Base-by-base conservation (phyloP, 2,329 filamentous ascomycete species). In the Fusarium sarcochroum region DNA sequence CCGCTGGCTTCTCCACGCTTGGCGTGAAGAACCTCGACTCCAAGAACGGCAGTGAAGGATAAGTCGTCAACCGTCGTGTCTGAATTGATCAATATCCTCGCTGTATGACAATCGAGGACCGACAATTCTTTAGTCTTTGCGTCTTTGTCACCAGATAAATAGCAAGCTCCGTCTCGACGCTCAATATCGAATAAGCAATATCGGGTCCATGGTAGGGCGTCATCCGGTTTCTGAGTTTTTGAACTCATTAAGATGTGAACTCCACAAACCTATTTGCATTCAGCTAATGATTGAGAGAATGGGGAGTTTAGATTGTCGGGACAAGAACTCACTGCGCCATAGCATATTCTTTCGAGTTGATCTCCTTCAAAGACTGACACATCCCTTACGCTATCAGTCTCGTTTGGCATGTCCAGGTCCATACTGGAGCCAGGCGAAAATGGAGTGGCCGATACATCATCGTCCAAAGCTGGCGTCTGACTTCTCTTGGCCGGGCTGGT, bases 171-270 rank as follows among this genome's bases (percentile, higher is more conserved):
- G 8, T 27, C 17, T 0, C 14, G 10, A 3, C 46, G 4, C 2
- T 48, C 35, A 0, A 54, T 15, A 0, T 23, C 7, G 3, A 61
- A 21, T 6, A 17, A 0, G 3, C 32, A 54, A 21, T 42, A 23
- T 4, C 47, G 44, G 9, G 17, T 38, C 59, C 59, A 62, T 1
- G 56, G 56, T 1, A 30, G 2, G 1, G 18, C n/a, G 0, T 13
- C 7, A 2, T 9, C 11, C 0, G 42, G 23, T 0, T 4, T 7
- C 3, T 18, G 13, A 0, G 7, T 34, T 0, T 11, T 18, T 4
- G 56, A 18, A 8, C 6, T n/a, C 3, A 62, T 7, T 2, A 53
- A 10, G 6, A 42, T 27, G 14, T 62, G 41, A 1, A 21, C 56
- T 13, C 32, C 30, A 6, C 23, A 44, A 2, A 62, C 11, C 58